These are phyloP conservation scores for Zygoascus flipseniorum DNA, from an alignment of 805 yeast genomes.

Conservation along the genomic window DNA sequence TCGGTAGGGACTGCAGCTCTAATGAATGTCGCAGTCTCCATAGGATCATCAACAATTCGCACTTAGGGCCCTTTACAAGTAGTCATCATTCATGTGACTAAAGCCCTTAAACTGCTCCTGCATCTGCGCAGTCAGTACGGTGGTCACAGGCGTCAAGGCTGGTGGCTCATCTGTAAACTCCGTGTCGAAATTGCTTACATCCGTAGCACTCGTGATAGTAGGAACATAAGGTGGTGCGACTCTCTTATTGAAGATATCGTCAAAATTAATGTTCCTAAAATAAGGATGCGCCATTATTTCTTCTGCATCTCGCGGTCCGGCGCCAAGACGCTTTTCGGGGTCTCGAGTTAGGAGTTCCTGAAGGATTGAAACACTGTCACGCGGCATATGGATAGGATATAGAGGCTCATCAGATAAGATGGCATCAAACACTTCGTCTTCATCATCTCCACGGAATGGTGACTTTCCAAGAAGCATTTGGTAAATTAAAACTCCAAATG, in stretches of 20 bases:
- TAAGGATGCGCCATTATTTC: constrained; percentile 96
- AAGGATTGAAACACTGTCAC: constrained; percentile 88
- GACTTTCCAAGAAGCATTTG: constrained; percentile 96
- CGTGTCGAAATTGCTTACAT: constrained; percentile 85
- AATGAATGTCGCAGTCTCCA: too few species aligned
- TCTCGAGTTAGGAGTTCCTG: constrained; percentile 88
- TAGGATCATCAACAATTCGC: background rate
- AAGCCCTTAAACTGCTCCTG: constrained; percentile 98
- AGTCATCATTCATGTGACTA: constrained; percentile 46
- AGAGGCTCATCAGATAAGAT: constrained; percentile 93
- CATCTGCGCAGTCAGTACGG: constrained; percentile 73
- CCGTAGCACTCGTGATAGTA: constrained; percentile 77
- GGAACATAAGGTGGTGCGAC: constrained; percentile 89
- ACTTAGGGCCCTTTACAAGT: background rate
- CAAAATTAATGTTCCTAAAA: constrained; percentile 83
- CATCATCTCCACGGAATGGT: constrained; percentile 95
- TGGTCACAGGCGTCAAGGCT: constrained; percentile 87
- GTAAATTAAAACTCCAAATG: constrained; percentile 90
- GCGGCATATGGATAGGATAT: constrained; percentile 95
- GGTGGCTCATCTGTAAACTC: constrained; percentile 94
- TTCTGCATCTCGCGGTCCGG: constrained; percentile 78
- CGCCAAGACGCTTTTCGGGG: constrained; percentile 75
- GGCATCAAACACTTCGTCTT: constrained; percentile 94
- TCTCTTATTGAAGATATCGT: constrained; percentile 62
- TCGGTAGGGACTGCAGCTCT: too few species aligned